A percentile compares a stretch with the other conserved stretches of the same genome.
Evolutionary conservation across 2,329 filamentous ascomycete genomes (phyloP).

Genomic region (Emergomyces orientalis): DNA sequence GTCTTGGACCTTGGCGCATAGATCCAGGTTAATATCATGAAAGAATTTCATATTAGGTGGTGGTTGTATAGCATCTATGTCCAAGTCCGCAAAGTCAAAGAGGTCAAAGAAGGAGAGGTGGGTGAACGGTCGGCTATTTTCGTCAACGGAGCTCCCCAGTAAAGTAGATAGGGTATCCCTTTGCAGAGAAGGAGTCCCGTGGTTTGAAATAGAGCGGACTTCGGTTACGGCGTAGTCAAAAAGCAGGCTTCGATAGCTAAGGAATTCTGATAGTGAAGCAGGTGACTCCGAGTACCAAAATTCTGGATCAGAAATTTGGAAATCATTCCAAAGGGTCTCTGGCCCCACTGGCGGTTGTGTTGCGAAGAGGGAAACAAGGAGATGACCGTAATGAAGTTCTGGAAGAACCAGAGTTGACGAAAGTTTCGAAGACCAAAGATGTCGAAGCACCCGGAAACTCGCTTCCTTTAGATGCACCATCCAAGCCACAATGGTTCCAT

Average conservation of each 20-base stretch:
- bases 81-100: slow-evolving; percentile 76
- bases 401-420: slow-evolving; percentile 65
- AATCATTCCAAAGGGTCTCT: slow-evolving; percentile 64
- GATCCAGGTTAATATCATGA: slow-evolving; percentile 55
- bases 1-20: slow-evolving; percentile 53
- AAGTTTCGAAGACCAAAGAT: slow-evolving; percentile 74
- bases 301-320: slow-evolving; percentile 49
- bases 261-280: slow-evolving; percentile 63
- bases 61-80: slow-evolving; percentile 40
- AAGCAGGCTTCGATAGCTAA: slow-evolving; percentile 65
- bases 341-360: slow-evolving; percentile 62
- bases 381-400: slow-evolving; percentile 69
- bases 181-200: slow-evolving; percentile 60
- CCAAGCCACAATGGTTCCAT: slow-evolving; percentile 55
- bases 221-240: slow-evolving; percentile 82
- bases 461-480: slow-evolving; percentile 59
- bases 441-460: slow-evolving; percentile 62
- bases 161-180: slow-evolving; percentile 57
- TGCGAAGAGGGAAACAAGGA: slow-evolving; percentile 68
- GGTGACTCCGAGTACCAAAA: slow-evolving; percentile 64
- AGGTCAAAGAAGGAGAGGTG: slow-evolving; percentile 80
- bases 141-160: slow-evolving; percentile 60
- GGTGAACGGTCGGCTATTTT: slow-evolving; percentile 54
- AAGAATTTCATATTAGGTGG: slow-evolving; percentile 53
- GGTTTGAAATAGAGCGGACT: slow-evolving; percentile 65